Base-by-base conservation (phyloP, 352 stramenopile genomes). In the Globisporangium acanthophoron region DNA sequence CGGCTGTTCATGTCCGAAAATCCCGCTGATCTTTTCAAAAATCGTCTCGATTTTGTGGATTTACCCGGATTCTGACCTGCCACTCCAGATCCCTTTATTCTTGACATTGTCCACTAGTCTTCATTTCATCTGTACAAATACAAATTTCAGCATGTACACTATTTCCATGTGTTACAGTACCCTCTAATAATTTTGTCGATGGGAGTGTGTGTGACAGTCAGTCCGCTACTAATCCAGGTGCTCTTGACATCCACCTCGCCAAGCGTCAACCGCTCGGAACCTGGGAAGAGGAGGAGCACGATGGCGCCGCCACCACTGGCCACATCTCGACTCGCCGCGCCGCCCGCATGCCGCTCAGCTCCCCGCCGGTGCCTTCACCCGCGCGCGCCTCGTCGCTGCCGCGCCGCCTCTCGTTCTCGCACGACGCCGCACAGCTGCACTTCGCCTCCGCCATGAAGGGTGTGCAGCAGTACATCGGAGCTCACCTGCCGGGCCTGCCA, bases 391-490 rank as follows among this genome's bases (percentile, higher is more conserved):
- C 52, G 3, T 46, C 51, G 52, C 58, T 59, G 16, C 44, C 58
- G 18, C 58, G 58, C 20, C 58, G 52, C 35, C 58, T 64, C 41
- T 59, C 58, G 44, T 64, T 64, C 47, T 53, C 53, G 18, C 56
- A 31, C 15, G 59, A 58, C 47, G 52, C 59, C 39, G 54, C 52
- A 13, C 48, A 57, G 21, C 46, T 70, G 52, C 73, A 79, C 54
- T 85, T 74, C 56, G 60, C 73, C 39, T 49, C 62, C 43, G 75
- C 80, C 43, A 85, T 85, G 71, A 69, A 79, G 48, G 59, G 64
- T 43, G 75, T 85, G 49, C 73, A 82, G 60, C 62, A 75, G 54
- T 85, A 79, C 63, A 70, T 85, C 33, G 62, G 71, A 29, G 52
- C 62, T 1, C 70, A 80, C 58, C 66, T 79, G 21, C 20, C 59